phyloP scores from a whole-genome alignment of 495 filamentous ascomycete species.

The Neurospora cerealis region DNA sequence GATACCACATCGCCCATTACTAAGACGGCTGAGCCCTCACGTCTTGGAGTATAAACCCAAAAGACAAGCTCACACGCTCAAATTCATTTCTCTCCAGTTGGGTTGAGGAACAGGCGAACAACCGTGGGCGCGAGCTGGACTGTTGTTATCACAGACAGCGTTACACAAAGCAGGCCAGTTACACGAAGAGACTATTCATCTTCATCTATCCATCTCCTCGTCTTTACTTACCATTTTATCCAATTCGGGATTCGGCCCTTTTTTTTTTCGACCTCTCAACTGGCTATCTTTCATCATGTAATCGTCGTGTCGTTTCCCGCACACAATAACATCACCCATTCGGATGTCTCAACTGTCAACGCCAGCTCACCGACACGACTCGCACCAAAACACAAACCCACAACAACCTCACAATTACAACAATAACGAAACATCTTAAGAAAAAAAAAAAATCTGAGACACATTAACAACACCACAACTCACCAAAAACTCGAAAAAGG shows the following conservation, averaged over 20 bases:
- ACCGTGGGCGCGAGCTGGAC: too few relatives aligned
- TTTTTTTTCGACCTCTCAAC: too few relatives aligned
- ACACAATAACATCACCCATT: too few relatives aligned
- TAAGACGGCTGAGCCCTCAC: background rate
- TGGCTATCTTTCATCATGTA: too few relatives aligned
- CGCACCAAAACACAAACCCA: too few relatives aligned
- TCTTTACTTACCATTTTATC: too few relatives aligned
- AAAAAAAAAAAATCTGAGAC: background rate
- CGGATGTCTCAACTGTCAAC: too few relatives aligned
- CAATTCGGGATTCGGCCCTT: too few relatives aligned
- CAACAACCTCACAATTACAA: too few relatives aligned
- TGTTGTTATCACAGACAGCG: background rate
- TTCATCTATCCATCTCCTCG: background rate
- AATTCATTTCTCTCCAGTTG: background rate
- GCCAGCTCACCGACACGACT: too few relatives aligned
- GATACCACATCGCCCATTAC: background rate
- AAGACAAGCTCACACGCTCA: background rate
- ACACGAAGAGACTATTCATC: background rate
- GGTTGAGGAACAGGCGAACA: background rate
- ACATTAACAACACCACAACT: background rate
- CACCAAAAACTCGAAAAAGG: rapidly evolving
- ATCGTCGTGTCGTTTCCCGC: too few relatives aligned
- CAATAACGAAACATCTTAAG: too few relatives aligned
- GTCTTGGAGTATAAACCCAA: background rate
- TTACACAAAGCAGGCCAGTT: background rate